Conservation (phyloP, 345 rosid species). For the Populus nigra region DNA sequence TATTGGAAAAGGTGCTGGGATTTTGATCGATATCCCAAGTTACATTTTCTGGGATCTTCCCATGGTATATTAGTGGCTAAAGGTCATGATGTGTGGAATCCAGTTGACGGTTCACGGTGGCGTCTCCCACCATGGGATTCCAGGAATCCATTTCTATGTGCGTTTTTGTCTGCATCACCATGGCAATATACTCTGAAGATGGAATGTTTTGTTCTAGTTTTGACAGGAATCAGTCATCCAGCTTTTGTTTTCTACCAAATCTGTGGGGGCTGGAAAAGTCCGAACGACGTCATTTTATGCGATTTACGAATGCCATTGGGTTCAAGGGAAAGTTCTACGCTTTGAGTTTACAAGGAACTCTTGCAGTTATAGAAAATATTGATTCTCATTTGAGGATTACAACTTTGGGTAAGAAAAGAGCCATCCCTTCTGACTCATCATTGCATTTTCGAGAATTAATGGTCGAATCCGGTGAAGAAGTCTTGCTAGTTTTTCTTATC, state of each 20-base stretch:
- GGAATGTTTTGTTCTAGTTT: constrained; percentile 15
- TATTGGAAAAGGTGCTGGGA: too few relatives aligned
- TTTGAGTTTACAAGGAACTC: constrained; percentile 31
- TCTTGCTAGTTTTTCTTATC: constrained; percentile 26
- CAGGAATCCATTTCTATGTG: constrained; percentile 15
- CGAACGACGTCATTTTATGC: background rate
- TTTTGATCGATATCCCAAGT: too few relatives aligned
- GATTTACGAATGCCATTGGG: constrained; percentile 34
- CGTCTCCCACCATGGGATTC: constrained; percentile 2
- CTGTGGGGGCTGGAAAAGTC: background rate
- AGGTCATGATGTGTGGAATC: too few relatives aligned
- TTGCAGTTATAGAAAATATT: constrained; percentile 17
- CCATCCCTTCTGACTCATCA: constrained; percentile 9
- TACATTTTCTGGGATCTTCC: too few relatives aligned
- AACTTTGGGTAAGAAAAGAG: constrained; percentile 20
- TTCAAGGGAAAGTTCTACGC: constrained; percentile 29
- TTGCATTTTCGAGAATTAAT: constrained; percentile 26
- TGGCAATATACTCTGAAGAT: too few relatives aligned
- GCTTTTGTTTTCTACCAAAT: constrained; percentile 18
- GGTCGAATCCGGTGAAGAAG: constrained; percentile 25
- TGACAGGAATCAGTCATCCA: constrained; percentile 23
- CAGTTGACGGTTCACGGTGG: too few relatives aligned
- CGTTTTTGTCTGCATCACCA: background rate
- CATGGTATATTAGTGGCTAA: too few relatives aligned
- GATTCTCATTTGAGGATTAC: constrained; percentile 6